Evolutionary conservation across 257 asterid genomes (phyloP).

Genomic region (Fraxinus anomala): DNA sequence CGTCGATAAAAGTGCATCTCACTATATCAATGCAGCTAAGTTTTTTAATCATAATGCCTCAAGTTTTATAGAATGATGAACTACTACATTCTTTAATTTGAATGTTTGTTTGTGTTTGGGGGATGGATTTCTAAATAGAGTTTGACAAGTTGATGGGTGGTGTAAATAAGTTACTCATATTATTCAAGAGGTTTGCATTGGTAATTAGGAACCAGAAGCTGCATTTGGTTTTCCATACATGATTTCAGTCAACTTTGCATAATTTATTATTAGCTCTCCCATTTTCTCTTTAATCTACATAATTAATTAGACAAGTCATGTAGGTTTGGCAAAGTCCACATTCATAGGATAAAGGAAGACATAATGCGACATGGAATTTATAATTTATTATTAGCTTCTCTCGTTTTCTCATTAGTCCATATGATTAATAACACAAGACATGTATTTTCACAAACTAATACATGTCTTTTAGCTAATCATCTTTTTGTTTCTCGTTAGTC

Average conservation of each 20-base stretch:
- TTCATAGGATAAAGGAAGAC: background rate
- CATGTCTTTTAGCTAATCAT: background rate
- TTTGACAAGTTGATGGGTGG: background rate
- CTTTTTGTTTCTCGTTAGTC: background rate
- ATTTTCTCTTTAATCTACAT: background rate
- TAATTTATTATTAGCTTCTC: background rate
- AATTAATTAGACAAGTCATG: background rate
- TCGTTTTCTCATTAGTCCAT: background rate
- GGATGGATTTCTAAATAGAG: background rate
- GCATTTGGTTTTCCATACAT: background rate
- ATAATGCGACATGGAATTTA: background rate
- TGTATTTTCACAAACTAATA: background rate
- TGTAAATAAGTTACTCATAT: background rate
- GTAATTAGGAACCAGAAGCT: background rate
- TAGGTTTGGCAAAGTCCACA: background rate
- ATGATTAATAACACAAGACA: background rate
- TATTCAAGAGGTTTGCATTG: background rate
- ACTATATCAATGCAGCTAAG: too few relatives aligned
- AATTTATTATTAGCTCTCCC: background rate
- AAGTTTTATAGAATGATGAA: constrained; percentile 16
- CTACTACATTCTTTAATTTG: background rate
- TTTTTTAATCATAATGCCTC: background rate
- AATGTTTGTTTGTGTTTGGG: background rate
- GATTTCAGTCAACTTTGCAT: background rate
- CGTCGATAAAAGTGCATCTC: background rate